phyloP scores from a whole-genome alignment of 2,329 filamentous ascomycete species.

The Verticillium longisporum region DNA sequence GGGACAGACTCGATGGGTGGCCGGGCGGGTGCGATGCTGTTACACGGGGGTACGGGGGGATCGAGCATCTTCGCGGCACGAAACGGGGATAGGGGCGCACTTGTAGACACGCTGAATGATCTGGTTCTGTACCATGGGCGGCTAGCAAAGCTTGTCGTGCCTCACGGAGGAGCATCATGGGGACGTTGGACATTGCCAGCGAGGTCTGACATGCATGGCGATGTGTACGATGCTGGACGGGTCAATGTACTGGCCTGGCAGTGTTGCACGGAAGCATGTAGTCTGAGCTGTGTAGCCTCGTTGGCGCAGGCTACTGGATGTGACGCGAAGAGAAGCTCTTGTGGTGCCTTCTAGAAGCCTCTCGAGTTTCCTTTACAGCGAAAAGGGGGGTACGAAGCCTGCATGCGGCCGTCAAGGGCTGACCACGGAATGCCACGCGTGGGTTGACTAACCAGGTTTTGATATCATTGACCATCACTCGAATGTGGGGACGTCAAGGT shows the following conservation, averaged over 20 bases:
- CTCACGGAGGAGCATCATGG: neutral
- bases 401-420: neutral
- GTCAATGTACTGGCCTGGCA: neutral
- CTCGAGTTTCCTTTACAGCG: neutral
- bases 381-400: neutral
- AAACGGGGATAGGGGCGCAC: neutral
- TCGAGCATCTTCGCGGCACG: neutral
- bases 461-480: too few relatives aligned
- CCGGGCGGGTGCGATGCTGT: neutral
- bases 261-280: neutral
- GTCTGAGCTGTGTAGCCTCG: neutral
- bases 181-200: neutral
- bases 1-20: neutral
- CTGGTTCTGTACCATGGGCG: neutral
- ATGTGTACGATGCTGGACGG: neutral
- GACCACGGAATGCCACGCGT: neutral
- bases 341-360: neutral
- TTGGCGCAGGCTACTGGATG: neutral
- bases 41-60: neutral
- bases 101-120: neutral
- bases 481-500: too few relatives aligned
- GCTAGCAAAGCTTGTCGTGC: neutral
- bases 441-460: too few relatives aligned
- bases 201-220: neutral
- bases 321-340: neutral